Evolutionary conservation across 306 rosid genomes (phyloP).

Genomic region (Glycyrrhiza uralensis): DNA sequence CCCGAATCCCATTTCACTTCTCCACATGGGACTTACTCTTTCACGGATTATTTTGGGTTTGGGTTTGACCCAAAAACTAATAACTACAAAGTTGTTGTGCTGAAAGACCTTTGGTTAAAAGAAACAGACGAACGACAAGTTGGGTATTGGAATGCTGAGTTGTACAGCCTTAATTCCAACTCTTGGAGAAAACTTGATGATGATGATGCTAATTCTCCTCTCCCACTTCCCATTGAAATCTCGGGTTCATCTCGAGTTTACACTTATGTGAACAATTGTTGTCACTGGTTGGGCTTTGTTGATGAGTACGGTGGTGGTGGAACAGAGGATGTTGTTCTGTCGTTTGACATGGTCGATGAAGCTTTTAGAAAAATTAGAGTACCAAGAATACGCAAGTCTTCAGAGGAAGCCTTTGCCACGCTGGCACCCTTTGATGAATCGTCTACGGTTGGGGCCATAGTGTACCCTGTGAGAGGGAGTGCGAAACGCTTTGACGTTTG

Average conservation of each 20-base stretch:
- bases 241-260: slow-evolving; percentile 19
- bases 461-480: neutral
- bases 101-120: slow-evolving; percentile 15
- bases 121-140: slow-evolving; percentile 18
- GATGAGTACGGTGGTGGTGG: neutral
- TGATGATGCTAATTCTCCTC: neutral
- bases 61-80: slow-evolving; percentile 22
- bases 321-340: slow-evolving; percentile 6
- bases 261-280: slow-evolving; percentile 16
- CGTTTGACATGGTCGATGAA: slow-evolving; percentile 27
- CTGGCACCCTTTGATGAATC: slow-evolving; percentile 15
- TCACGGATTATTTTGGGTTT: slow-evolving; percentile 14
- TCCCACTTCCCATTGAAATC: slow-evolving; percentile 14
- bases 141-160: slow-evolving; percentile 18
- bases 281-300: slow-evolving; percentile 27
- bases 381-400: neutral
- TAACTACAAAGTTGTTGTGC: slow-evolving; percentile 24
- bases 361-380: slow-evolving; percentile 25
- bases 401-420: neutral
- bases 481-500: slow-evolving; percentile 23
- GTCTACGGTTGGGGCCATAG: slow-evolving; percentile 3
- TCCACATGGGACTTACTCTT: neutral
- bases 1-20: neutral
- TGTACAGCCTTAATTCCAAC: slow-evolving; percentile 21
- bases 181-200: slow-evolving; percentile 18